Evolutionary conservation across 257 asterid species (phyloP).

Genomic region (Solanum sejunctum): DNA sequence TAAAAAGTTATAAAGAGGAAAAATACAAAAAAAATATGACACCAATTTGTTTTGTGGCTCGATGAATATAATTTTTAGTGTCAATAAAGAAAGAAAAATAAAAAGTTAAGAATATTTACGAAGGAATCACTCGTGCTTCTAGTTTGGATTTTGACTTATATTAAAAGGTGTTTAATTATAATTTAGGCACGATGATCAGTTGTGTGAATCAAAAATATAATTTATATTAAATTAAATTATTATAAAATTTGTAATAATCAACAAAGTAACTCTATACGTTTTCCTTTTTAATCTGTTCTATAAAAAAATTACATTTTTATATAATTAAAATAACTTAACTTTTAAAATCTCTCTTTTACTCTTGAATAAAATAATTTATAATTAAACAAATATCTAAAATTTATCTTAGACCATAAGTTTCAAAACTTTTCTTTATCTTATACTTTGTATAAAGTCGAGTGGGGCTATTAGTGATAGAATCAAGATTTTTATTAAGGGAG

Average conservation of each 20-base stretch:
- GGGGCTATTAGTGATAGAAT: too few relatives aligned
- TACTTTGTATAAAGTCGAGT: neutral
- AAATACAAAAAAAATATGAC: neutral
- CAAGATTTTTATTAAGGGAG: too few relatives aligned
- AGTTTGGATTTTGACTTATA: neutral
- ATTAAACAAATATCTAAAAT: too few relatives aligned
- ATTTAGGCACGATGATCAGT: neutral
- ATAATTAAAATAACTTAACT: neutral
- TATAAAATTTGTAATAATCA: neutral
- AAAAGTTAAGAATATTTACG: neutral
- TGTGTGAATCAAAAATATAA: too few relatives aligned
- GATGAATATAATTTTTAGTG: neutral
- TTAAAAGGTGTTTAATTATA: neutral
- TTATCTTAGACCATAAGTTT: too few relatives aligned
- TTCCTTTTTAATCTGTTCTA: neutral
- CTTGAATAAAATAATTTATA: neutral
- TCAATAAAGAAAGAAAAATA: neutral
- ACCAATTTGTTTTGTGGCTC: neutral
- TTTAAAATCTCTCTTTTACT: neutral
- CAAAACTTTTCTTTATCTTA: neutral
- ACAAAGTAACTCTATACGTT: neutral
- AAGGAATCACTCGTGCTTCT: constrained; percentile 15
- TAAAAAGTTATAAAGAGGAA: neutral
- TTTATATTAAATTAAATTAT: neutral
- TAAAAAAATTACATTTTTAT: neutral